Evolutionary conservation across 2,329 filamentous ascomycete genomes (phyloP).

Genomic region (Verticillium tricorpus): DNA sequence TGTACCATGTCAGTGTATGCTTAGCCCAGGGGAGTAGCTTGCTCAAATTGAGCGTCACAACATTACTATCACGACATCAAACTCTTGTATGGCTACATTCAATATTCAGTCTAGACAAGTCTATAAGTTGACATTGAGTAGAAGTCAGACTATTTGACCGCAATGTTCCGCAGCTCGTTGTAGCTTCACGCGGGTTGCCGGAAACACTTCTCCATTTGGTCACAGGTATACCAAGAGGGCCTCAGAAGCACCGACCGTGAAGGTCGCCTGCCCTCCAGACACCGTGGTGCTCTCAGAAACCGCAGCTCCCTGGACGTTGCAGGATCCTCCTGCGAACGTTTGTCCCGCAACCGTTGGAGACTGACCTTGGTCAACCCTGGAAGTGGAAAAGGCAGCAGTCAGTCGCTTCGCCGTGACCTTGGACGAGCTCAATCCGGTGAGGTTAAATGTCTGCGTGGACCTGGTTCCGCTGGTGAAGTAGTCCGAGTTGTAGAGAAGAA

Average conservation of each 20-base stretch:
- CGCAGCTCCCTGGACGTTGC: conserved; percentile 9
- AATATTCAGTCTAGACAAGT: too few relatives aligned
- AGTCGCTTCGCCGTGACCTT: conserved; percentile 37
- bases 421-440: conserved; percentile 32
- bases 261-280: conserved; percentile 5
- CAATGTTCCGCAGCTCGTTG: background rate
- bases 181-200: background rate
- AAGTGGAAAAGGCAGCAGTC: conserved; percentile 23
- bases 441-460: conserved; percentile 29
- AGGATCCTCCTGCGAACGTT: conserved; percentile 13
- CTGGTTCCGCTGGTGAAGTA: conserved; percentile 35
- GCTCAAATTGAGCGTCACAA: too few relatives aligned
- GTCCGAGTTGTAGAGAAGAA: conserved; percentile 28
- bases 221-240: conserved; percentile 9
- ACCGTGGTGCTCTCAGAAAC: conserved; percentile 6
- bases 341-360: conserved; percentile 13
- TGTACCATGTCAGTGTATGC: too few relatives aligned
- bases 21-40: too few relatives aligned
- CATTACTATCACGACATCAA: too few relatives aligned
- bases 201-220: background rate
- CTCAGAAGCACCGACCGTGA: conserved; percentile 8
- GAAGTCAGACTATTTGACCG: background rate
- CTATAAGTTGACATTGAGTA: too few relatives aligned
- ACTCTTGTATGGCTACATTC: too few relatives aligned
- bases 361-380: conserved; percentile 12